A percentile compares a stretch with the other conserved stretches of the same genome.
Conservation (phyloP, 2,329 filamentous ascomycete genomes). For the Xylariaceae sp. region DNA sequence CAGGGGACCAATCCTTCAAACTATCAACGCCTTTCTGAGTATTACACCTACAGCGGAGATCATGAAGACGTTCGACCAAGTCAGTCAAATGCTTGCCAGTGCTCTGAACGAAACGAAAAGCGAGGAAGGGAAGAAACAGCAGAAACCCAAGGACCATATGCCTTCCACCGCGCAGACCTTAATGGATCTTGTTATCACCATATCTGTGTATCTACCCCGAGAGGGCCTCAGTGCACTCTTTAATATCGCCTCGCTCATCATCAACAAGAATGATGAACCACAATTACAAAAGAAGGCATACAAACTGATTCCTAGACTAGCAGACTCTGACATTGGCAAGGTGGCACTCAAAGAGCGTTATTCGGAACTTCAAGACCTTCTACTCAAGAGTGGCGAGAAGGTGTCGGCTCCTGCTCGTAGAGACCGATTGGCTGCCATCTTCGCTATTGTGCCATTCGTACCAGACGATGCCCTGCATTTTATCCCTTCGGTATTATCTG, state of each 20-base stretch:
- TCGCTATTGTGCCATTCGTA: constrained; percentile 74
- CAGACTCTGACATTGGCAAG: constrained; percentile 72
- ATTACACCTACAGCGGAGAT: constrained; percentile 76
- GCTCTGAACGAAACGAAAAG: constrained; percentile 58
- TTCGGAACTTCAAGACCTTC: constrained; percentile 73
- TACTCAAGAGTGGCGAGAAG: constrained; percentile 76
- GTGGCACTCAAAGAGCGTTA: constrained; percentile 73
- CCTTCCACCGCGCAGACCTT: constrained; percentile 91
- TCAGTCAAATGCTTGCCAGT: constrained; percentile 75
- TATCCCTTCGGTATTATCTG: constrained; percentile 84
- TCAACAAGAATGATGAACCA: constrained; percentile 77
- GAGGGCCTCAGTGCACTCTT: constrained; percentile 84
- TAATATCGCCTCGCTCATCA: constrained; percentile 76
- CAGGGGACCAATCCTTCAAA: constrained; percentile 84
- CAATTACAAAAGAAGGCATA: constrained; percentile 99
- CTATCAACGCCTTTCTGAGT: constrained; percentile 91
- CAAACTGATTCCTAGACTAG: constrained; percentile 89
- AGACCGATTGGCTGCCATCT: constrained; percentile 79
- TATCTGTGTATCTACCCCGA: constrained; percentile 86
- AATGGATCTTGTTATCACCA: constrained; percentile 95
- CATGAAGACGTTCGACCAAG: constrained; percentile 81
- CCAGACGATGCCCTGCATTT: constrained; percentile 81
- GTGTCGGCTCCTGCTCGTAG: constrained; percentile 81
- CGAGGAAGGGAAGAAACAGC: constrained; percentile 58
- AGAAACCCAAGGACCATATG: constrained; percentile 62